phyloP scores from a whole-genome alignment of 441 rosid genomes.

The Croton laevigatus region DNA sequence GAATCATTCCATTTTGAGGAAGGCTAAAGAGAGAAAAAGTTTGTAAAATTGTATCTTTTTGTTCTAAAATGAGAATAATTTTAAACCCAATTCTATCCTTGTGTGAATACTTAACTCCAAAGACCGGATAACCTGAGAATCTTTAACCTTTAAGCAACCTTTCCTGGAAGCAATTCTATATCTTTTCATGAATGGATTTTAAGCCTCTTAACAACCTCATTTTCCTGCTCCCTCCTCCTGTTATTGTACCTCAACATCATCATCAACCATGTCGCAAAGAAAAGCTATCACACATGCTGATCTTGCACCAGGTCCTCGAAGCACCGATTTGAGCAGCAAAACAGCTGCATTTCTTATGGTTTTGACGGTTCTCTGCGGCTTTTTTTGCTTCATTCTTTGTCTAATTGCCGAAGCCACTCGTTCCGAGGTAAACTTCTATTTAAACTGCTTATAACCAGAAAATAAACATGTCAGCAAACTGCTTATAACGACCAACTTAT shows the following conservation, averaged over 20 bases:
- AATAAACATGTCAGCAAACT: too few relatives aligned
- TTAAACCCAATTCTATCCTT: conserved; percentile 20
- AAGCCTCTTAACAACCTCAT: background rate
- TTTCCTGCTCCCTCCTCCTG: conserved; percentile 4
- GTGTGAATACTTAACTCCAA: conserved; percentile 32
- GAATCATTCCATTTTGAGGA: too few relatives aligned
- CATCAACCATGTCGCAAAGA: conserved; percentile 39
- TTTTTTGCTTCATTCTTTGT: conserved; percentile 76
- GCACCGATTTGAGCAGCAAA: conserved; percentile 71
- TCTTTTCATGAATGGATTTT: conserved; percentile 13
- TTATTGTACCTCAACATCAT: conserved; percentile 23
- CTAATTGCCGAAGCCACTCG: conserved; percentile 89
- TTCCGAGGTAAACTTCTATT: conserved; percentile 52
- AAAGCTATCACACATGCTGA: conserved; percentile 84
- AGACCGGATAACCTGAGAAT: conserved; percentile 56
- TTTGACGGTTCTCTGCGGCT: conserved; percentile 62
- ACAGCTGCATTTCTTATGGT: conserved; percentile 47
- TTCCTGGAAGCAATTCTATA: conserved; percentile 74
- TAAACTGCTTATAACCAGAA: too few relatives aligned
- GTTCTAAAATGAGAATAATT: conserved; percentile 7
- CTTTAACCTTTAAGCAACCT: conserved; percentile 91
- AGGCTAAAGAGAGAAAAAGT: too few relatives aligned
- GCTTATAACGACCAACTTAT: too few relatives aligned
- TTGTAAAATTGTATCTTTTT: too few relatives aligned
- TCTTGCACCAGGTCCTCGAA: conserved; percentile 54